phyloP scores from a whole-genome alignment of 176 grass and related monocot species.

The Miscanthus lutarioriparius region DNA sequence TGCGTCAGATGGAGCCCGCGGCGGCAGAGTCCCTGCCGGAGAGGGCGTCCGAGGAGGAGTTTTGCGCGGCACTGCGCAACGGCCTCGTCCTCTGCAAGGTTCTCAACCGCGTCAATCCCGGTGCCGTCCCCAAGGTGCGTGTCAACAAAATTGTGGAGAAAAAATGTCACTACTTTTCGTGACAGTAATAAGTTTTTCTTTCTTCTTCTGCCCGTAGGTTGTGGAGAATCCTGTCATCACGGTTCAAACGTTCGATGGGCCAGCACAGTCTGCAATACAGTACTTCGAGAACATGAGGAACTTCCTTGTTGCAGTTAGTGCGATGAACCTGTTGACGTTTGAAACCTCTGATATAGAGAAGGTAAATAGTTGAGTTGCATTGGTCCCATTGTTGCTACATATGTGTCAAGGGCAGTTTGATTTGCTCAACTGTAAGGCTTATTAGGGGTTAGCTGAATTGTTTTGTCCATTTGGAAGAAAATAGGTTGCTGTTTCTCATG shows the following conservation, averaged over 20 bases:
- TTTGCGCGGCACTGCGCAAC: constrained; percentile 65
- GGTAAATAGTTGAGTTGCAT: constrained; percentile 21
- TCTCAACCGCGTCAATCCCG: constrained; percentile 78
- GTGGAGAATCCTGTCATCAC: constrained; percentile 68
- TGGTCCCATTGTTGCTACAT: not conserved
- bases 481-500: not conserved
- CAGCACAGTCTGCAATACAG: constrained; percentile 82
- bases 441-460: not conserved
- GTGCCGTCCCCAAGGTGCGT: constrained; percentile 69
- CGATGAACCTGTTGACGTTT: constrained; percentile 80
- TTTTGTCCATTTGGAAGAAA: not conserved
- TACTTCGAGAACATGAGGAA: constrained; percentile 95
- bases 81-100: constrained; percentile 81
- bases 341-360: constrained; percentile 86
- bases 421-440: not conserved
- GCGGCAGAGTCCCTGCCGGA: constrained; percentile 51
- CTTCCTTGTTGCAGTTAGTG: constrained; percentile 72
- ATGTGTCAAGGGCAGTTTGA: not conserved
- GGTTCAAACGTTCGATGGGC: constrained; percentile 61
- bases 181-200: not conserved
- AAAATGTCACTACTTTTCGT: not conserved
- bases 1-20: constrained; percentile 61
- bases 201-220: constrained; percentile 39
- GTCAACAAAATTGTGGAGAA: not conserved
- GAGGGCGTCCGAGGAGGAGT: constrained; percentile 63